phyloP scores from a whole-genome alignment of 2,329 filamentous ascomycete species.

The Fusarium bulbicola region DNA sequence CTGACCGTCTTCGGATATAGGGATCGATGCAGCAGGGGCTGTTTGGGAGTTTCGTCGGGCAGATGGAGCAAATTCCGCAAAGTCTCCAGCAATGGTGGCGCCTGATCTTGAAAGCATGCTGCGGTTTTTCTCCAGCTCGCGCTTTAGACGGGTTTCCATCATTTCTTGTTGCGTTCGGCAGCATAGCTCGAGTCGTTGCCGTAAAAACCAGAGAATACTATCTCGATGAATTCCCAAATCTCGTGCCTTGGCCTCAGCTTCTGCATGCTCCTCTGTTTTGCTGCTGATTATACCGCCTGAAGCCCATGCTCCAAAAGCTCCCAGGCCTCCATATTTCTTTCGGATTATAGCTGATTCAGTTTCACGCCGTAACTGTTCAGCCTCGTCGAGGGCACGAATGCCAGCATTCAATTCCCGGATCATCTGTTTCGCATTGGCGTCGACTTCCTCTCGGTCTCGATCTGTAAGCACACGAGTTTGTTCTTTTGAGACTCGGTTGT shows the following conservation, averaged over 20 bases:
- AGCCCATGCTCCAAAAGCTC: conserved; percentile 71
- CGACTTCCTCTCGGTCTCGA: conserved; percentile 83
- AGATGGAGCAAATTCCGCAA: conserved; percentile 45
- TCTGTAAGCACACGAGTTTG: conserved; percentile 73
- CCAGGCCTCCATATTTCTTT: conserved; percentile 75
- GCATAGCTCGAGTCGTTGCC: conserved; percentile 78
- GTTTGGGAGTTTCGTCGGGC: conserved; percentile 32
- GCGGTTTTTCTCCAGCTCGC: conserved; percentile 89
- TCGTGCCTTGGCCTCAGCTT: conserved; percentile 75
- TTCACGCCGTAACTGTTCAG: conserved; percentile 82
- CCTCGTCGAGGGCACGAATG: conserved; percentile 81
- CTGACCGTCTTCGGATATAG: conserved; percentile 33
- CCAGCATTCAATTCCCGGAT: conserved; percentile 85
- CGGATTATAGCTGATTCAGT: conserved; percentile 75
- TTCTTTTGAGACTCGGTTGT: conserved; percentile 58
- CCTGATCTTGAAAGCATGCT: conserved; percentile 79
- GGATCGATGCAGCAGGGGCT: conserved; percentile 22
- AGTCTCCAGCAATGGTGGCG: conserved; percentile 44
- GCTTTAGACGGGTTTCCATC: conserved; percentile 88
- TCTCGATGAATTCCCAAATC: conserved; percentile 78
- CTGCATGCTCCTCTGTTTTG: conserved; percentile 71
- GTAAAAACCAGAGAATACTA: conserved; percentile 83
- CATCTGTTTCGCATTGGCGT: conserved; percentile 85
- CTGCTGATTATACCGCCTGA: conserved; percentile 63
- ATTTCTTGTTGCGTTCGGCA: conserved; percentile 84